Evolutionary conservation across 2,329 filamentous ascomycete genomes (phyloP).

Genomic region (Fusarium brachygibbosum): DNA sequence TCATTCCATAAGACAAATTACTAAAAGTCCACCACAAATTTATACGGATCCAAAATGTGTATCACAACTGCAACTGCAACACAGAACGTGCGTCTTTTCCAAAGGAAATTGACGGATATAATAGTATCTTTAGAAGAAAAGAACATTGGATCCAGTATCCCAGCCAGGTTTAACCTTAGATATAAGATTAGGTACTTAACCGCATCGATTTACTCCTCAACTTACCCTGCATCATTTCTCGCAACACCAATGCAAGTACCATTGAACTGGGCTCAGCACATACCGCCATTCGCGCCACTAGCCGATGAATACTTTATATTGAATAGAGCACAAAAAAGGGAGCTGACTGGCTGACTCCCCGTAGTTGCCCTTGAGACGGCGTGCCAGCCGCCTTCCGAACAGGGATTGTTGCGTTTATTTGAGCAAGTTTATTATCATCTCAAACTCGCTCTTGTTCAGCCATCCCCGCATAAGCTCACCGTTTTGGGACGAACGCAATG

Average conservation of each 20-base stretch:
- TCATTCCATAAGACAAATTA: slow-evolving; percentile 4
- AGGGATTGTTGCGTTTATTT: slow-evolving; percentile 55
- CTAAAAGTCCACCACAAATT: not conserved
- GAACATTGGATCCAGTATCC: too few relatives aligned
- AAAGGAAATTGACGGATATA: not conserved
- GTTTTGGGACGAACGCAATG: not conserved
- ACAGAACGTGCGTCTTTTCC: too few relatives aligned
- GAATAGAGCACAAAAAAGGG: not conserved
- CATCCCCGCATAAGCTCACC: slow-evolving; percentile 27
- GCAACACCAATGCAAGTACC: not conserved
- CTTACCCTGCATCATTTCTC: slow-evolving; percentile 26
- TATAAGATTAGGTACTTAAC: not conserved
- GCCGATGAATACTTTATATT: not conserved
- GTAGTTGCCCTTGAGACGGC: not conserved
- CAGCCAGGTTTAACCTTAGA: too few relatives aligned
- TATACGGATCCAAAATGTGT: not conserved
- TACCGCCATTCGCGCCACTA: not conserved
- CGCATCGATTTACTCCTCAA: not conserved
- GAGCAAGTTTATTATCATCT: slow-evolving; percentile 57
- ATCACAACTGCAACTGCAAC: too few relatives aligned
- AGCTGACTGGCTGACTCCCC: not conserved
- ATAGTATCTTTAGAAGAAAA: accelerated
- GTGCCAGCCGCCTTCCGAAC: slow-evolving; percentile 2
- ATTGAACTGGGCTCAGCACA: not conserved
- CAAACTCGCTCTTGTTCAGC: slow-evolving; percentile 30